Base-by-base conservation (phyloP, 768 basidiomycete species). In the Kwoniella shandongensis region DNA sequence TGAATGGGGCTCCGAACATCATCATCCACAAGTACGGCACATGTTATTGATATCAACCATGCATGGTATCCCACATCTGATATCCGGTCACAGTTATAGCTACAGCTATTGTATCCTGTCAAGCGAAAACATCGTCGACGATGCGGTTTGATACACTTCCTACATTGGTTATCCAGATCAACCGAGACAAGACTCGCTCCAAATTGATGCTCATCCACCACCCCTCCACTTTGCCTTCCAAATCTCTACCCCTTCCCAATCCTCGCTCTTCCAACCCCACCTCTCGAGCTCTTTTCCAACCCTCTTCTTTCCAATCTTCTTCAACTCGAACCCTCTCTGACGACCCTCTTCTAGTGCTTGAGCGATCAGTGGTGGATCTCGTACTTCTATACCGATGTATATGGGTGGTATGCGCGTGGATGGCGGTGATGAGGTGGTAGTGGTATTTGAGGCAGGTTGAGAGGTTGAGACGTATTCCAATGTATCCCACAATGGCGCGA, bases 241-340 rank as follows among this genome's bases (percentile, higher is more conserved):
- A 41, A 93, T 80, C 77, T 92, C 88, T 23, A 91, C 80, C 3
- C 82, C 88, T 22, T 86, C 87, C 88, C 89, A 91, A 49, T 89
- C 89, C 5, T 81, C 80, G 66, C 77, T 80, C 12, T 78, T 76
- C 88, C 88, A 91, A 2, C 77, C 75, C 38, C 83, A 71, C 2
- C 83, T 85, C 53, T 80, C 81, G 61, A 90, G 77, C 3, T 83
- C 83, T 66, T 84, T 86, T 32, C 74, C 75, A 13, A 92, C 65
- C 69, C 85, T 86, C 35, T 78, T 81, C 17, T 78, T 79, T 1
- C 84, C 81, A 20, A 93, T 79, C 10, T 83, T 83, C 44, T 82
- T 81, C 13, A 84, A 77, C 5, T 76, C 70, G 70, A 89, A 86
- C 4, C 81, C 79, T 83, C 74, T 73, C 18, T 78, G 64, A 40